Percentiles rank a stretch among this genome's conserved stretches.
Evolutionary conservation across 2,329 filamentous ascomycete species (phyloP).

Genomic region (Aspergillus puulaauensis): DNA sequence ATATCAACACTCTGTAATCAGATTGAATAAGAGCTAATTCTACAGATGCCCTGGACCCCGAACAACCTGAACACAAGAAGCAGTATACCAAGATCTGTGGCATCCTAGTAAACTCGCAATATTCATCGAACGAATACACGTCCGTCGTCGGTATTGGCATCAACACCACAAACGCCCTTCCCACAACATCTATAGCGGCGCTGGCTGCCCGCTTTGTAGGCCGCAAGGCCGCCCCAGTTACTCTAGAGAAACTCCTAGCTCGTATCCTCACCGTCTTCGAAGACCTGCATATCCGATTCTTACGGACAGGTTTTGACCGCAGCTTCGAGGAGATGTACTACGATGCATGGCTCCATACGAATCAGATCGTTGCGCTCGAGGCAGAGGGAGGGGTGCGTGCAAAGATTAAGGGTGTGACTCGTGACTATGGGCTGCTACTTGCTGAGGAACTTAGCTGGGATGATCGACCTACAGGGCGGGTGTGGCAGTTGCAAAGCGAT

Average conservation of each 20-base stretch:
- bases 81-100: constrained; percentile 86
- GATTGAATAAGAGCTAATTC: neutral
- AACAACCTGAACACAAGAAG: constrained; percentile 44
- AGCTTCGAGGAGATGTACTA: constrained; percentile 78
- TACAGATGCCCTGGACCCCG: constrained; percentile 65
- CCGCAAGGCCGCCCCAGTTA: constrained; percentile 53
- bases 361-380: constrained; percentile 74
- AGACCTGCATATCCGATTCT: constrained; percentile 71
- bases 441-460: constrained; percentile 78
- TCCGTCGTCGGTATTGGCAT: constrained; percentile 83
- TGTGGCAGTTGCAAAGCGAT: constrained; percentile 87
- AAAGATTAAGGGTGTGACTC: constrained; percentile 79
- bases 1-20: neutral
- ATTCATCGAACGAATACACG: constrained; percentile 73
- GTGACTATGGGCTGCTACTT: constrained; percentile 84
- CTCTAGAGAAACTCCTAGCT: constrained; percentile 77
- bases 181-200: constrained; percentile 82
- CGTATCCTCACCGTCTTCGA: constrained; percentile 78
- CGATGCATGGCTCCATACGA: constrained; percentile 78
- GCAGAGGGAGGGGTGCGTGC: constrained; percentile 73
- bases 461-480: constrained; percentile 71
- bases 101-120: constrained; percentile 86
- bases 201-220: constrained; percentile 55
- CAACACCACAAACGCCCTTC: constrained; percentile 79
- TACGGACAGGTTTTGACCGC: constrained; percentile 70